A percentile compares a stretch with the other conserved stretches of the same genome.
These are phyloP conservation scores for Cymbidium sinense DNA, from an alignment of 106 monocot species.

Conservation along the genomic window DNA sequence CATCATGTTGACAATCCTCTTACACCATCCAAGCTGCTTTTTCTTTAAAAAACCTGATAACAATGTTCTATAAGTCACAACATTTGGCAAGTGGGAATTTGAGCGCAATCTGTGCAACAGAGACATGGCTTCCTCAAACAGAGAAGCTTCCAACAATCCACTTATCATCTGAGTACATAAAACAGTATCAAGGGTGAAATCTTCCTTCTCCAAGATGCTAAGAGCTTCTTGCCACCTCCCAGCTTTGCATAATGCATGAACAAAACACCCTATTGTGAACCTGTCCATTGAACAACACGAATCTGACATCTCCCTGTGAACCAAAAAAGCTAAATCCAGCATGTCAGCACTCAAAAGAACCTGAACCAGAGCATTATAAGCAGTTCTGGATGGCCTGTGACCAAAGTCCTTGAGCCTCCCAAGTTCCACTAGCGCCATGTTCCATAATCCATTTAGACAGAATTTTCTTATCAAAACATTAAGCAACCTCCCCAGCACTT, in stretches of 20 bases:
- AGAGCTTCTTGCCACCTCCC: slow-evolving; percentile 85
- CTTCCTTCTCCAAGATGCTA: slow-evolving; percentile 64
- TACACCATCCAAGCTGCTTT: slow-evolving; percentile 94
- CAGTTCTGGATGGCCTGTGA: slow-evolving; percentile 48
- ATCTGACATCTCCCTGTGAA: slow-evolving; percentile 79
- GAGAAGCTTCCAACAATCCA: slow-evolving; percentile 86
- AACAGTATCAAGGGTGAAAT: slow-evolving; percentile 69
- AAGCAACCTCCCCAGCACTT: slow-evolving; percentile 71
- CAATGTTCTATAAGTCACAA: slow-evolving; percentile 71
- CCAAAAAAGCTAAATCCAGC: slow-evolving; percentile 73
- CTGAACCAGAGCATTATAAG: slow-evolving; percentile 71
- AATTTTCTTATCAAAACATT: slow-evolving; percentile 76
- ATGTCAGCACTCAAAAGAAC: slow-evolving; percentile 54
- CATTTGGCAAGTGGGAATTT: slow-evolving; percentile 68
- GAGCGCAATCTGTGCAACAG: slow-evolving; percentile 81
- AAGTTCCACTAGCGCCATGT: slow-evolving; percentile 70
- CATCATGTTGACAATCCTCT: slow-evolving; percentile 87
- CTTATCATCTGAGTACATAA: slow-evolving; percentile 86
- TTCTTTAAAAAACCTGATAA: slow-evolving; percentile 80
- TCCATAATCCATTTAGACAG: slow-evolving; percentile 65
- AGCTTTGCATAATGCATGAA: slow-evolving; percentile 62
- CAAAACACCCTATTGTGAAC: slow-evolving; percentile 67
- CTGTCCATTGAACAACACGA: slow-evolving; percentile 54
- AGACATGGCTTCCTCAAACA: slow-evolving; percentile 87
- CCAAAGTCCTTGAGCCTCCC: slow-evolving; percentile 89